Base-by-base conservation (phyloP, 768 basidiomycete genomes). In the Tricholoma matsutake region DNA sequence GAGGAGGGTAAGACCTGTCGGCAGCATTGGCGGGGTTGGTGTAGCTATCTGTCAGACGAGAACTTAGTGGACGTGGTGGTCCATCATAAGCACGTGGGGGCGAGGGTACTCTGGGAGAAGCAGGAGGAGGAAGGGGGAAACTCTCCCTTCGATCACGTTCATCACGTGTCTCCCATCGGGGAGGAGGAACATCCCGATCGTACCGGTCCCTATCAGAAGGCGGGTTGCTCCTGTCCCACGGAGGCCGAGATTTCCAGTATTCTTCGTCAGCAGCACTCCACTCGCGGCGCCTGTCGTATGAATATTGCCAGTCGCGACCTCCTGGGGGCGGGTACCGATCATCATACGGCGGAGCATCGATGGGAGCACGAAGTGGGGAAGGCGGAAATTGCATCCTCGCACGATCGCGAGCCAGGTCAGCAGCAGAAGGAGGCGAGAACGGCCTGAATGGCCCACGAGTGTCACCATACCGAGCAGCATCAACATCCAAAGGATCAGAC, bases 81-180 rank as follows among this genome's bases (percentile, higher is more conserved):
- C 61, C 61, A 35, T 67, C 65, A 41, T 64, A 65, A 14, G 61
- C 29, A 29, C 65, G 67, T 18, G 64, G 41, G 41, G 68, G 61
- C 31, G 69, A 64, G 2, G 63, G 57, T 32, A 57, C 56, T 34
- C 73, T 66, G 29, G 68, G 32, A 10, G 59, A 63, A 29, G 62
- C 59, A 16, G 68, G 32, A 10, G 59, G 63, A 29, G 64, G 60
- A 16, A 54, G 63, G 3, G 68, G 67, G 13, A 57, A 68, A 6
- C 67, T 66, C 16, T 69, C 61, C 22, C 69, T 67, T 10, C 76
- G 67, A 1, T 77, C 77, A 6, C 80, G 76, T 3, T 81, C 81
- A 16, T 75, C 74, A 8, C 78, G 74, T n/a, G 72, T 68, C 34
- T 77, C 78, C 80, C 81, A 81, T 32, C 72, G 68, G 9, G 72